Percentiles rank a stretch among this genome's conserved stretches.
Evolutionary conservation across 108 stramenopile species (phyloP).

Genomic region (Hondaea fermentalgiana): DNA sequence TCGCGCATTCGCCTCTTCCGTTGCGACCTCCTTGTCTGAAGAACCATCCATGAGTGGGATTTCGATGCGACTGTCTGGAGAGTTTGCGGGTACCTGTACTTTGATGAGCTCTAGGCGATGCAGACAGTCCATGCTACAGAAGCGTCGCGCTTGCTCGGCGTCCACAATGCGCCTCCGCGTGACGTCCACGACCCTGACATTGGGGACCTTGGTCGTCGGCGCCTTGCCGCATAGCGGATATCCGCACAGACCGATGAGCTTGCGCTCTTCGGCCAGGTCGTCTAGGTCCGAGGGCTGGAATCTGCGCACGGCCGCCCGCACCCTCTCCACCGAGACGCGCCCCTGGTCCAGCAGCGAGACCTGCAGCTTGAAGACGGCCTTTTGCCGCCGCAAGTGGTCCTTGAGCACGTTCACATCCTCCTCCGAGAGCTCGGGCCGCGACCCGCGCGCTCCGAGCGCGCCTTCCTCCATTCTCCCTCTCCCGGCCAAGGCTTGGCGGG

Average conservation of each 20-base stretch:
- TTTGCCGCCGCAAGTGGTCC: background rate
- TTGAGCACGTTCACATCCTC: background rate
- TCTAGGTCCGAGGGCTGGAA: background rate
- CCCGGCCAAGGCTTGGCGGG: background rate
- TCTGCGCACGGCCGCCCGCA: background rate
- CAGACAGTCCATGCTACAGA: conserved; percentile 11
- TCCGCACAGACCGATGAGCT: background rate
- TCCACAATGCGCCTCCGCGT: background rate
- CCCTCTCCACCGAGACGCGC: background rate
- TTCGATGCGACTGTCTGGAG: background rate
- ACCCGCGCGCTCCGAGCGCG: background rate
- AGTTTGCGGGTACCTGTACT: background rate
- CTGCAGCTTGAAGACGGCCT: conserved; percentile 4
- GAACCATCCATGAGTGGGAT: background rate
- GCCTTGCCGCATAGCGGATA: background rate
- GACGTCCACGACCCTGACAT: background rate
- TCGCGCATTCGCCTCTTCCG: background rate
- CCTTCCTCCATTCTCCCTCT: background rate
- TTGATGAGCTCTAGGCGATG: background rate
- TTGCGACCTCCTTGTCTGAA: background rate
- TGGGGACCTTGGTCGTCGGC: background rate
- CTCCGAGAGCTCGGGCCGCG: background rate
- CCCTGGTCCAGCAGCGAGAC: background rate
- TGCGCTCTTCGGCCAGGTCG: conserved; percentile 7
- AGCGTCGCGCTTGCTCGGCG: background rate